A percentile compares a stretch with the other conserved stretches of the same genome.
These are phyloP conservation scores for Extremus antarcticus DNA, from an alignment of 495 filamentous ascomycete genomes.

Conservation along the genomic window DNA sequence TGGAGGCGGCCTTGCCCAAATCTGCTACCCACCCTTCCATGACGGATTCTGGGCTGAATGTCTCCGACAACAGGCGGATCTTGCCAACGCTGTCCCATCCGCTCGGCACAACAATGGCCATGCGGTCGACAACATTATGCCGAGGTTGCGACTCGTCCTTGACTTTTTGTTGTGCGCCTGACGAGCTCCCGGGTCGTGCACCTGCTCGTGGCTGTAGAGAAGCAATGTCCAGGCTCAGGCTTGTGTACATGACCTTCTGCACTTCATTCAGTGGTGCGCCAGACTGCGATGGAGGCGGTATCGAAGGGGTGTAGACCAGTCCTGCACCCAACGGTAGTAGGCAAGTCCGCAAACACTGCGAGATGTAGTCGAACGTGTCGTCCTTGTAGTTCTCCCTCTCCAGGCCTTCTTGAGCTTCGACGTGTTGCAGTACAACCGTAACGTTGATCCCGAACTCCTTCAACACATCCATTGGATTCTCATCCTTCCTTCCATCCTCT, in stretches of 20 bases:
- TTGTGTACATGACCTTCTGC: conserved; percentile 15
- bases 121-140: conserved; percentile 90
- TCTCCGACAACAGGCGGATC: conserved; percentile 85
- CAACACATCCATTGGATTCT: conserved; percentile 15
- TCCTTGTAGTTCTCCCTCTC: conserved; percentile 20
- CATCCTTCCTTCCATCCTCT: neutral
- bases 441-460: conserved; percentile 10
- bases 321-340: conserved; percentile 14
- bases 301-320: conserved; percentile 13
- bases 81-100: conserved; percentile 99
- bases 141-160: conserved; percentile 45
- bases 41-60: conserved; percentile 71
- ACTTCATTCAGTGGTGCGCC: conserved; percentile 9
- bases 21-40: conserved; percentile 21
- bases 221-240: conserved; percentile 10
- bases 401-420: conserved; percentile 16
- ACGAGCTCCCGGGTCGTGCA: neutral
- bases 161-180: neutral
- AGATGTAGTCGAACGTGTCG: conserved; percentile 21
- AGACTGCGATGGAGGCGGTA: conserved; percentile 9
- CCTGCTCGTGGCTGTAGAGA: conserved; percentile 5
- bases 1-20: neutral
- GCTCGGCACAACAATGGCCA: conserved; percentile 85
- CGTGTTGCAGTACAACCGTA: conserved; percentile 13
- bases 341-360: conserved; percentile 20